Base-by-base conservation (phyloP, 2,329 filamentous ascomycete genomes). In the Paradendryphiella salina region DNA sequence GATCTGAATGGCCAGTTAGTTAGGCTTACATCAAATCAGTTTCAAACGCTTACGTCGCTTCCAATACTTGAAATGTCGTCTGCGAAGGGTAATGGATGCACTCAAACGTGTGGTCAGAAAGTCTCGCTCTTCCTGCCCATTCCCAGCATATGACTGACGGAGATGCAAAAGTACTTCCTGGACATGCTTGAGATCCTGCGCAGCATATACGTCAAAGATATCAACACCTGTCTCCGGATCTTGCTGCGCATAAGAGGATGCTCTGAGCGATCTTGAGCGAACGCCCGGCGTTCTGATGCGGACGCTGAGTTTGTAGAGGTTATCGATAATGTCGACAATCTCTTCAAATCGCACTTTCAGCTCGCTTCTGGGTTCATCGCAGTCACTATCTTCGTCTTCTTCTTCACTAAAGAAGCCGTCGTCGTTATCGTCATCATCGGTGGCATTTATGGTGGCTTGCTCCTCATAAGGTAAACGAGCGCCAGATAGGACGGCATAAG, bases 51-150 rank as follows among this genome's bases (percentile, higher is more conserved):
- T 50, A 60, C 57, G 66, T 48, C 69, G 56, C 40, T 63, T 65
- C 71, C 71, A 73, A 17, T 73, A 73, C 47, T 70, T 72, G 53
- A 73, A 73, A 29, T 73, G 69, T 6, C 71, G 63, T 33, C 71
- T 61, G 18, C 71, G 66, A 18, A 70, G 60, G 0, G 71, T 73
- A 14, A 73, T 63, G 1, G 64, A 60, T 18, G 56, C 62, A 42
- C 64, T 64, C 11, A 73, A 43, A 9, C 70, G 65, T 6, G 49
- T 43, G 10, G 61, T 47, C 13, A 73, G 50, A 23, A 54, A 61
- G 6, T 65, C 63, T 38, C 65, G 50, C 4, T 62, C 56, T 13
- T 37, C 42, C 4, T 55, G 34, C 1, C 32, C 15, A 4, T 58
- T 48, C 1, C 18, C 34, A 13, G 29, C 29, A 23, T 67, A 44